A percentile compares a stretch with the other conserved stretches of the same genome.
Evolutionary conservation across 2,329 filamentous ascomycete genomes (phyloP).

Genomic region (Colletotrichum sp.): DNA sequence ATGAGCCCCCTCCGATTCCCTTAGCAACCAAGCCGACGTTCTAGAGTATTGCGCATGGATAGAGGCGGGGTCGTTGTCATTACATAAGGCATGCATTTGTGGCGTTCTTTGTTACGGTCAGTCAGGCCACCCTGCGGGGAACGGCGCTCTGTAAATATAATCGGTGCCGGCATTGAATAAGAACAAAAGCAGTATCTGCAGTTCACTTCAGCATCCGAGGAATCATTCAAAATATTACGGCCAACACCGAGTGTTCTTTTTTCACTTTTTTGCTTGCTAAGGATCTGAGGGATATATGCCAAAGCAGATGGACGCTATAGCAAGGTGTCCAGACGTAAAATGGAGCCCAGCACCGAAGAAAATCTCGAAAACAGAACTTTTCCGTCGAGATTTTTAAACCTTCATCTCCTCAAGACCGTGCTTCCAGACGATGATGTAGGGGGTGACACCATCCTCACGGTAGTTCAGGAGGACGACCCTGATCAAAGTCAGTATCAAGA

Average conservation of each 20-base stretch:
- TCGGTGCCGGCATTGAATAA: not conserved
- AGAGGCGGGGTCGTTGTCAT: not conserved
- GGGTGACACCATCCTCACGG: constrained; percentile 93
- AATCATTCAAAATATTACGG: not conserved
- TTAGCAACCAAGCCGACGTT: constrained; percentile 55
- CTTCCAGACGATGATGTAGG: constrained; percentile 93
- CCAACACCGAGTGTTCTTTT: constrained; percentile 14
- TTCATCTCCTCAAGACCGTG: constrained; percentile 88
- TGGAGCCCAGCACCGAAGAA: constrained; percentile 6
- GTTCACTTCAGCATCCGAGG: not conserved
- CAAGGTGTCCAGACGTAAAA: constrained; percentile 5
- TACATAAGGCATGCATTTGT: not conserved
- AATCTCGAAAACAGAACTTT: constrained; percentile 14
- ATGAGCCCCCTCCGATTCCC: constrained; percentile 57
- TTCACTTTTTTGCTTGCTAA: constrained; percentile 22
- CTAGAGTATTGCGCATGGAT: constrained; percentile 23
- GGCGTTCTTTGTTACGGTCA: constrained; percentile 2
- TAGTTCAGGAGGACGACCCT: constrained; percentile 95
- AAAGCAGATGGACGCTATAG: constrained; percentile 23
- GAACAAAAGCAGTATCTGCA: not conserved
- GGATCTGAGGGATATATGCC: constrained; percentile 24
- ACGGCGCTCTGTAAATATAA: not conserved
- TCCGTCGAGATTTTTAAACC: constrained; percentile 67
- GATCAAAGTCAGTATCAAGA: not conserved
- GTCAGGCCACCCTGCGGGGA: not conserved